Conservation (phyloP, 2,329 filamentous ascomycete genomes). For the Claviceps citrina region DNA sequence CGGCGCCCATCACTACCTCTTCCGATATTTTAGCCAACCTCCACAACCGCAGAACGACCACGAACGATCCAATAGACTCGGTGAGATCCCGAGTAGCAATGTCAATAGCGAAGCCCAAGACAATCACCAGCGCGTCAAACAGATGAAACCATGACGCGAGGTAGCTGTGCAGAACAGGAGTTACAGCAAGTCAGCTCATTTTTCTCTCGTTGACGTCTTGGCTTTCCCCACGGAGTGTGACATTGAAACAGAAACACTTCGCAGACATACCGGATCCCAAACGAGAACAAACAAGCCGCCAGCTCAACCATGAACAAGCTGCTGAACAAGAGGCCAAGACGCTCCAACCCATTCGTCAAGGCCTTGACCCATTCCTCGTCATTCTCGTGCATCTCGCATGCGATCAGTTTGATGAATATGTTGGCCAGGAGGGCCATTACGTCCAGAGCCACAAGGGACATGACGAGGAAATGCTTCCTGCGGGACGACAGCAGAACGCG, state of each 20-base stretch:
- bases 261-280: slow-evolving; percentile 39
- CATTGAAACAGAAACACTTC: neutral
- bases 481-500: slow-evolving; percentile 18
- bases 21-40: slow-evolving; percentile 57
- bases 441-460: slow-evolving; percentile 30
- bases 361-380: slow-evolving; percentile 26
- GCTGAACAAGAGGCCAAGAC: slow-evolving; percentile 43
- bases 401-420: slow-evolving; percentile 32
- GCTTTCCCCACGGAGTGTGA: neutral
- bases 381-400: slow-evolving; percentile 28
- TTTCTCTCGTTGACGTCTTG: neutral
- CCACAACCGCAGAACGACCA: slow-evolving; percentile 52
- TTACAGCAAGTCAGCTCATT: neutral
- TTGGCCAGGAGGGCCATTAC: slow-evolving; percentile 30
- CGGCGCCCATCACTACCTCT: slow-evolving; percentile 47
- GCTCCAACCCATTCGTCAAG: slow-evolving; percentile 27
- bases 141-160: slow-evolving; percentile 44
- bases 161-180: slow-evolving; percentile 25
- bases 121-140: slow-evolving; percentile 48
- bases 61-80: slow-evolving; percentile 50
- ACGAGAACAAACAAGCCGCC: slow-evolving; percentile 41
- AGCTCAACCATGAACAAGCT: slow-evolving; percentile 51
- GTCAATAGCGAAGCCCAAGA: slow-evolving; percentile 46
- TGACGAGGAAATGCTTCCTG: slow-evolving; percentile 29
- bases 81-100: slow-evolving; percentile 42